These are phyloP conservation scores for Eremochloa ophiuroides DNA, from an alignment of 176 grass and related monocot species.

Conservation along the genomic window DNA sequence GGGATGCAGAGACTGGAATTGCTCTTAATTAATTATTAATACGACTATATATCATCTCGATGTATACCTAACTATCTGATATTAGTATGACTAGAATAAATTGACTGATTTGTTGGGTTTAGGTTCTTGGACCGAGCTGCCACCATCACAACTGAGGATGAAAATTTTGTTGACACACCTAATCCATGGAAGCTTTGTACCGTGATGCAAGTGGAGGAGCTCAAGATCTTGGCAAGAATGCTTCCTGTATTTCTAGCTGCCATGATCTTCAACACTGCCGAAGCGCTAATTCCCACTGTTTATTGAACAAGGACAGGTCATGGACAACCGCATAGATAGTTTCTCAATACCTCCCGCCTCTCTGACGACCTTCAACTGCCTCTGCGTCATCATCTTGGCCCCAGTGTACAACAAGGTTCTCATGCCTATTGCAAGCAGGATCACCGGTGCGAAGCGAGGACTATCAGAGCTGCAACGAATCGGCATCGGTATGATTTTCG, in stretches of 20 bases:
- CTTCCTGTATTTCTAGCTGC: not conserved
- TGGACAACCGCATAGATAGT: conserved; percentile 24
- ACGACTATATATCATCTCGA: too few relatives aligned
- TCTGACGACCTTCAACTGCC: conserved; percentile 29
- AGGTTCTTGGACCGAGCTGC: conserved; percentile 55
- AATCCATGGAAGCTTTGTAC: conserved; percentile 36
- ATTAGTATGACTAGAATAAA: too few relatives aligned
- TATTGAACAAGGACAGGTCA: conserved; percentile 39
- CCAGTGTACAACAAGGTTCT: not conserved
- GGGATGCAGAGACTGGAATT: too few relatives aligned
- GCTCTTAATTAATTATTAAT: too few relatives aligned
- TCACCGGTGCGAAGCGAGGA: not conserved
- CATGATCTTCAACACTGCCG: not conserved
- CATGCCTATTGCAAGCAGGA: not conserved
- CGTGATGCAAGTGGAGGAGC: conserved; percentile 48
- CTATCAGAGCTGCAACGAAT: not conserved
- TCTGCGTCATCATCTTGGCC: not conserved
- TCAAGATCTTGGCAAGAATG: conserved; percentile 32
- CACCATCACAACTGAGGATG: not conserved
- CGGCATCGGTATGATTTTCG: not conserved
- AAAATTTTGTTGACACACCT: not conserved
- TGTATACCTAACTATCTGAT: too few relatives aligned
- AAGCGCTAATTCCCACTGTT: conserved; percentile 23
- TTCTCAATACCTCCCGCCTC: conserved; percentile 39
- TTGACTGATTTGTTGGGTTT: not conserved